Percentiles rank a stretch among this genome's conserved stretches.
phyloP scores from a whole-genome alignment of 1,284 basidiomycete genomes.

The Heterobasidion occidentale region DNA sequence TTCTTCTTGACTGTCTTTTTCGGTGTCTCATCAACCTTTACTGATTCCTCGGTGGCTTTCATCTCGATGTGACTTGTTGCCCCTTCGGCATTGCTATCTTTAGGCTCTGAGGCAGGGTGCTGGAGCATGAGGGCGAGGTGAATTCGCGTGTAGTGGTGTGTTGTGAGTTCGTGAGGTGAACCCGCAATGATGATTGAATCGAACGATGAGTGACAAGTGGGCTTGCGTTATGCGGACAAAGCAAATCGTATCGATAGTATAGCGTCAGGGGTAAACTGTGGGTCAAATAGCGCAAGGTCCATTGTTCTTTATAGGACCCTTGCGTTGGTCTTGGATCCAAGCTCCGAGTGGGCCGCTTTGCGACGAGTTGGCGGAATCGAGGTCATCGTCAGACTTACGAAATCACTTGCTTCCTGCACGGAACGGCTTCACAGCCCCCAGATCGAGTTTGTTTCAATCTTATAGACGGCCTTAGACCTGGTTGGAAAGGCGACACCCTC shows the following conservation, averaged over 20 bases:
- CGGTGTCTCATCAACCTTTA: neutral
- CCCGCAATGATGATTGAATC: neutral
- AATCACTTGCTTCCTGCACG: neutral
- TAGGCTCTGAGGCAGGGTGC: neutral
- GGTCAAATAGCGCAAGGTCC: neutral
- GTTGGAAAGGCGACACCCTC: no score
- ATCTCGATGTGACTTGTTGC: neutral
- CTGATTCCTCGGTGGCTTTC: neutral
- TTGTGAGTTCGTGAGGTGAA: neutral
- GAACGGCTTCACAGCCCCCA: neutral
- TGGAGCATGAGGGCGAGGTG: neutral
- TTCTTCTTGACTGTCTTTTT: constrained; percentile 31
- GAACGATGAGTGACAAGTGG: no score
- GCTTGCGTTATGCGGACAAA: neutral
- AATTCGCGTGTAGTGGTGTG: neutral
- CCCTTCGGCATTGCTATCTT: neutral
- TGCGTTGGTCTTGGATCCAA: neutral
- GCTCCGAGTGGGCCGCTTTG: neutral
- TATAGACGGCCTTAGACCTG: no score
- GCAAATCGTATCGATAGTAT: neutral
- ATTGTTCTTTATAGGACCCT: neutral
- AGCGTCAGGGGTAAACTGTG: neutral
- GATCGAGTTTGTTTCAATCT: no score
- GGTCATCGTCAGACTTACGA: neutral
- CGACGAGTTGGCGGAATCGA: neutral